Base-by-base conservation (phyloP, 2,329 filamentous ascomycete species). In the Aspergillus sergii region DNA sequence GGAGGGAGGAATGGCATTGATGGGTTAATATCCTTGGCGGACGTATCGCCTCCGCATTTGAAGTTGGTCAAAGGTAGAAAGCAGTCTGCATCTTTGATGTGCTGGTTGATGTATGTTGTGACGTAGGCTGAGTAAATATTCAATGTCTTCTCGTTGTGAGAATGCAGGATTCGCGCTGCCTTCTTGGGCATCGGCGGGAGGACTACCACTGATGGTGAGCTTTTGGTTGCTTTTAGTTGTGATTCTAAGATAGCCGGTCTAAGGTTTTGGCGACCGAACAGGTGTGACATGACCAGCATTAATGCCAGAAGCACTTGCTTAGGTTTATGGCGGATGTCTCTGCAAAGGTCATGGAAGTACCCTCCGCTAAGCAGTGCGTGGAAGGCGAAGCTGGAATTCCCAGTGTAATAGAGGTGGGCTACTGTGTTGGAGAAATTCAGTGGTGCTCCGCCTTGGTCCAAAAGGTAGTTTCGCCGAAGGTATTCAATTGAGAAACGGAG, bases 401-500 rank as follows among this genome's bases (percentile, higher is more conserved):
- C 90, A 0, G 89, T 91, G 69, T 89, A 93, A 78, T 93, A 93
- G 1, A 94, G 78, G 75, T 93, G 90, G 0, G 87, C 86, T 0
- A 93, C 85, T 4, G 88, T 82, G 0, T 88, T 87, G 0, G 91
- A 86, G 72, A 94, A 92, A 72, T 94, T 91, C 14, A 93, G 77
- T 0, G 91, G 90, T 1, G 76, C 79, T 53, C 91, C 91, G 1
- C 78, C 73, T 0, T 79, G 74, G 4, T 86, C 87, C 10, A 94
- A 80, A 0, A 94, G 84, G 50, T 86, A 81, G 68, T 93, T 89
- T 41, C 89, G 82, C 23, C 90, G 85, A 0, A 94, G 82, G 69
- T 93, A 94, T 67, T 94, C 91, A 51, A 94, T 91, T 0, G 91
- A 93, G 75, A 94, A 94, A 4, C 91, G 86, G 8, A 94, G 76